Conservation (phyloP, 192 early-diverging fungal species). For the Phlyctochytrium arcticum region DNA sequence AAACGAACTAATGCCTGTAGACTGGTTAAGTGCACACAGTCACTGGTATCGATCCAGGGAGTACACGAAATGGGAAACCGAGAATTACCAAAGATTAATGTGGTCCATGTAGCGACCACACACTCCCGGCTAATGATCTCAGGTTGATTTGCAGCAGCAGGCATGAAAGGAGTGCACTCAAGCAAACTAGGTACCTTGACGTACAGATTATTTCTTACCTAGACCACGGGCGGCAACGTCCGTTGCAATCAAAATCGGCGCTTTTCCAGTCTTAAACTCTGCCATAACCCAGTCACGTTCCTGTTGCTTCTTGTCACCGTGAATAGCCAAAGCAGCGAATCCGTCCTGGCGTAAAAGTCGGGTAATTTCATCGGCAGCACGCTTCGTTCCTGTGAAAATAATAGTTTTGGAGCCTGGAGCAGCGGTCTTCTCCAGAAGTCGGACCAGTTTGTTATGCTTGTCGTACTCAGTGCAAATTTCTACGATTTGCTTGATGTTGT, state of each 20-base stretch:
- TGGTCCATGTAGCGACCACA: neutral
- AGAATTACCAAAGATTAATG: neutral
- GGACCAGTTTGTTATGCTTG: constrained; percentile 71
- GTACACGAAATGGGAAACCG: too few relatives aligned
- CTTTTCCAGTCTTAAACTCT: constrained; percentile 81
- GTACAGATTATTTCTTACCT: constrained; percentile 65
- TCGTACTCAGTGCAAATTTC: constrained; percentile 85
- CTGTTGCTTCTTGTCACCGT: constrained; percentile 92
- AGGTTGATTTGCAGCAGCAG: neutral
- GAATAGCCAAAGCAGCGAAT: constrained; percentile 89
- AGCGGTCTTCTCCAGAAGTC: constrained; percentile 38
- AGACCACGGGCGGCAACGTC: constrained; percentile 96
- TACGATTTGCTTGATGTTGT: constrained; percentile 87
- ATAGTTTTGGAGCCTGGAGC: constrained; percentile 51
- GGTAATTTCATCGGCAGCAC: constrained; percentile 73
- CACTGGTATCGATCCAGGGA: too few relatives aligned
- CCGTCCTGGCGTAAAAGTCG: constrained; percentile 82
- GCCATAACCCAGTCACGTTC: constrained; percentile 94
- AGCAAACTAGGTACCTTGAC: constrained; percentile 2
- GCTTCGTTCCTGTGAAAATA: constrained; percentile 54
- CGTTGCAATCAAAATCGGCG: constrained; percentile 92
- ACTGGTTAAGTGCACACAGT: too few relatives aligned
- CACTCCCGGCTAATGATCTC: neutral
- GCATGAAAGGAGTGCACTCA: constrained; percentile 3
- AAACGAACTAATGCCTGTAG: too few relatives aligned